Percentiles rank a stretch among this genome's conserved stretches.
phyloP scores from a whole-genome alignment of 2,329 filamentous ascomycete genomes.

The Talaromyces sp. region DNA sequence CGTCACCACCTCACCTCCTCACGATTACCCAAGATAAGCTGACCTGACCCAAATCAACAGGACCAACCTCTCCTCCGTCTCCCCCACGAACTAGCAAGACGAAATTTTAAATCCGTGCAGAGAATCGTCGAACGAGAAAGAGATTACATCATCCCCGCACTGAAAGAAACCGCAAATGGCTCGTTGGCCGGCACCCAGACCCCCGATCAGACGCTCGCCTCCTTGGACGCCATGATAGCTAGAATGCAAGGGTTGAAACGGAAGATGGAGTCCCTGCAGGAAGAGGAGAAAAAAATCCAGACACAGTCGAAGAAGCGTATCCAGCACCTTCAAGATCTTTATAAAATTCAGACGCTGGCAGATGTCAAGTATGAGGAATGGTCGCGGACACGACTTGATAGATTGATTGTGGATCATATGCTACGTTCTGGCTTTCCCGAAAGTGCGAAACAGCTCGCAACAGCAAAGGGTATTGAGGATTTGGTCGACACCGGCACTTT shows the following conservation, averaged over 20 bases:
- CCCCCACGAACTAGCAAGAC: conserved; percentile 85
- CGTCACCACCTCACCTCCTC: conserved; percentile 16
- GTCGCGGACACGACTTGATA: conserved; percentile 76
- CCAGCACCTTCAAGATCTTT: conserved; percentile 75
- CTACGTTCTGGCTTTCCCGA: conserved; percentile 77
- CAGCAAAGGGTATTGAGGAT: conserved; percentile 70
- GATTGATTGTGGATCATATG: conserved; percentile 88
- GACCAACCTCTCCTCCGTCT: conserved; percentile 93
- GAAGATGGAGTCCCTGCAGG: conserved; percentile 73
- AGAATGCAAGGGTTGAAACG: conserved; percentile 84
- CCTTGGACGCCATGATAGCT: conserved; percentile 78
- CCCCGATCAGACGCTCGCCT: conserved; percentile 70
- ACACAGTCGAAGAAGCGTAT: conserved; percentile 72
- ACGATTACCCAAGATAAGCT: conserved; percentile 13
- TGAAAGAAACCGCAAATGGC: conserved; percentile 57
- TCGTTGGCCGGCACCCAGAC: conserved; percentile 61
- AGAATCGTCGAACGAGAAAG: conserved; percentile 47
- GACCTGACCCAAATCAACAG: conserved; percentile 42
- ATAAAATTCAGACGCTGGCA: conserved; percentile 73
- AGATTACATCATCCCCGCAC: conserved; percentile 45
- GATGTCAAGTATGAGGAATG: conserved; percentile 94
- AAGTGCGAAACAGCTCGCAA: conserved; percentile 71
- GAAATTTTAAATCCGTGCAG: conserved; percentile 80
- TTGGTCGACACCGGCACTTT: conserved; percentile 90
- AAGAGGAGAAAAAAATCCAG: conserved; percentile 76